Conservation (phyloP, 2,329 filamentous ascomycete species). For the Fusarium chuoi region DNA sequence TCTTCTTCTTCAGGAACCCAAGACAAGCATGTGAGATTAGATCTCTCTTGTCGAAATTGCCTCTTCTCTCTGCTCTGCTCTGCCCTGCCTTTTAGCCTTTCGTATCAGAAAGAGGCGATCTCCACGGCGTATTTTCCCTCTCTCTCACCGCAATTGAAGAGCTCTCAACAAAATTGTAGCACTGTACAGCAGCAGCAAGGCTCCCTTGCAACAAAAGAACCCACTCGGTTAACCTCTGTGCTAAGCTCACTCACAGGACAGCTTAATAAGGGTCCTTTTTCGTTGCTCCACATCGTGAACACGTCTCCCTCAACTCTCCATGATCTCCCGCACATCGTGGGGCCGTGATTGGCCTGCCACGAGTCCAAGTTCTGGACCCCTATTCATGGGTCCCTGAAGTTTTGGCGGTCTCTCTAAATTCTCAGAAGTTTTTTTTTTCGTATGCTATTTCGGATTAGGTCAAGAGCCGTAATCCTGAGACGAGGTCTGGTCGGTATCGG, state of each 20-base stretch:
- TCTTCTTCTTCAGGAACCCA: slow-evolving; percentile 16
- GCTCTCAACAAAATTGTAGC: slow-evolving; percentile 11
- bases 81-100: background rate
- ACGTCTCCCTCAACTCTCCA: slow-evolving; percentile 31
- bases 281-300: slow-evolving; percentile 15
- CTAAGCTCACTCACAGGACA: slow-evolving; percentile 17
- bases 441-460: slow-evolving; percentile 39
- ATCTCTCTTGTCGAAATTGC: background rate
- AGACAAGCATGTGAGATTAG: slow-evolving; percentile 11
- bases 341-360: slow-evolving; percentile 29
- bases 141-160: slow-evolving; percentile 16
- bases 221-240: slow-evolving; percentile 18
- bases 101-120: background rate
- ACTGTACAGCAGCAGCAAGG: slow-evolving; percentile 7
- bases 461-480: slow-evolving; percentile 27
- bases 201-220: slow-evolving; percentile 7
- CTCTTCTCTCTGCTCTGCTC: background rate
- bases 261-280: slow-evolving; percentile 15
- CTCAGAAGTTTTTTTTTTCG: slow-evolving; percentile 12
- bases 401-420: background rate
- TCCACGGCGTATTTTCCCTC: background rate
- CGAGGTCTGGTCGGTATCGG: background rate
- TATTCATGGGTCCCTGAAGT: slow-evolving; percentile 29
- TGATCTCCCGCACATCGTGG: slow-evolving; percentile 41
- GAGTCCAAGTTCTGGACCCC: slow-evolving; percentile 37